Evolutionary conservation across 192 early-diverging fungal genomes (phyloP).

Genomic region (Pilaira anomala): DNA sequence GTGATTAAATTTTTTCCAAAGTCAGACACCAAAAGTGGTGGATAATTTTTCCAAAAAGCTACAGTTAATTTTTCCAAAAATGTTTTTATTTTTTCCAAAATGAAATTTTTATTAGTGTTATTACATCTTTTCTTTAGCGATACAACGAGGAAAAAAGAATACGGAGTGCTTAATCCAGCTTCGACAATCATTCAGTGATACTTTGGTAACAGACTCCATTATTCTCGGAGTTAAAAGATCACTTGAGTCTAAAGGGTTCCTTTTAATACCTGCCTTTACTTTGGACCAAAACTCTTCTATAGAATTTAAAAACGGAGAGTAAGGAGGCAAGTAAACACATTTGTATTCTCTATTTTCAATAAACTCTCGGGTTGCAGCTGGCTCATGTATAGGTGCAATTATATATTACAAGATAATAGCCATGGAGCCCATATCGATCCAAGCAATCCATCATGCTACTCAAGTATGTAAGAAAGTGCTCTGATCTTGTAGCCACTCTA

Average conservation of each 20-base stretch:
- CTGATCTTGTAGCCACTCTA: not conserved
- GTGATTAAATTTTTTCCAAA: too few species aligned
- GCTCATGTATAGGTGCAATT: not conserved
- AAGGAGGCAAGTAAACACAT: not conserved
- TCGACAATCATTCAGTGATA: not conserved
- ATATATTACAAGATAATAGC: not conserved
- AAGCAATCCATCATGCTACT: conserved; percentile 1
- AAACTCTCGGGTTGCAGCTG: not conserved
- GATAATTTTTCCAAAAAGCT: too few species aligned
- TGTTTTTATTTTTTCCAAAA: too few species aligned
- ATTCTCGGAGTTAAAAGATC: not conserved
- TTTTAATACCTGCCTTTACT: not conserved
- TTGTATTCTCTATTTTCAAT: conserved; percentile 1
- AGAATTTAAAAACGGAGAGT: not conserved
- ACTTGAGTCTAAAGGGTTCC: not conserved
- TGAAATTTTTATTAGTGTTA: too few species aligned
- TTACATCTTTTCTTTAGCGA: too few species aligned
- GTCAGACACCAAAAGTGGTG: too few species aligned
- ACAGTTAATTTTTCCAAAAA: too few species aligned
- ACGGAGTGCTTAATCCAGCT: not conserved
- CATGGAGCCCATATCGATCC: not conserved
- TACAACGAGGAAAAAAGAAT: too few species aligned
- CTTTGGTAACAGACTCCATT: not conserved
- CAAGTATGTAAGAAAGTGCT: conserved; percentile 6
- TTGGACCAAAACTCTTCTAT: not conserved